A percentile compares a stretch with the other conserved stretches of the same genome.
phyloP scores from a whole-genome alignment of 192 early-diverging fungal genomes.

The Radiomyces spectabilis region DNA sequence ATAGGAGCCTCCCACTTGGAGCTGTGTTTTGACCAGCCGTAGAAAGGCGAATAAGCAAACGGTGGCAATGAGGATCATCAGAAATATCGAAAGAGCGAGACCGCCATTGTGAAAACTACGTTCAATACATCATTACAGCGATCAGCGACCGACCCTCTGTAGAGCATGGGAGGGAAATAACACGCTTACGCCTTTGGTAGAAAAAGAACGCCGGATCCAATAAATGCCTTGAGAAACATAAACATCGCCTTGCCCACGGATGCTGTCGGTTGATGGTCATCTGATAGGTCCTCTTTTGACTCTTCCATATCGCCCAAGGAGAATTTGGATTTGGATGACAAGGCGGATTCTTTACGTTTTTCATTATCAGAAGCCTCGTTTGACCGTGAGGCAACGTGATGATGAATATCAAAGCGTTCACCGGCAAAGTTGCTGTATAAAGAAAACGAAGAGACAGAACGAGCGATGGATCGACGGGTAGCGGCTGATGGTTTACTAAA shows the following conservation, averaged over 20 bases:
- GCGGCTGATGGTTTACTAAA: slow-evolving; percentile 11
- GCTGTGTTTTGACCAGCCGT: slow-evolving; percentile 36
- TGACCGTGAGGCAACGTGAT: not conserved
- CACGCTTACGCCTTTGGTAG: not conserved
- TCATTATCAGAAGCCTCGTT: not conserved
- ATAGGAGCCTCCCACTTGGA: slow-evolving; percentile 45
- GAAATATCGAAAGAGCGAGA: slow-evolving; percentile 45
- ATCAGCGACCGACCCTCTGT: not conserved
- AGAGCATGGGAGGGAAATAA: not conserved
- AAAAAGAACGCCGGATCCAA: slow-evolving; percentile 11
- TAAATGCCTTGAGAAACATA: slow-evolving; percentile 58
- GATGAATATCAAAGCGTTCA: slow-evolving; percentile 3
- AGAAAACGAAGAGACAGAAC: slow-evolving; percentile 19
- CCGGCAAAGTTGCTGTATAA: slow-evolving; percentile 25
- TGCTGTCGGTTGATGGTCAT: slow-evolving; percentile 28
- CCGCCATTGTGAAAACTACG: slow-evolving; percentile 49
- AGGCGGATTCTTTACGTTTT: not conserved
- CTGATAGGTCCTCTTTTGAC: not conserved
- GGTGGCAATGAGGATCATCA: slow-evolving; percentile 55
- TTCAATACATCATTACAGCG: not conserved
- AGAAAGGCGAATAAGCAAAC: slow-evolving; percentile 57
- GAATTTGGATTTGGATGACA: not conserved
- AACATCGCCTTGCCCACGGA: slow-evolving; percentile 51
- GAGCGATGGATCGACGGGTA: slow-evolving; percentile 5
- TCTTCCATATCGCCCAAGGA: not conserved